A percentile compares a stretch with the other conserved stretches of the same genome.
Evolutionary conservation across 352 stramenopile genomes (phyloP).

Genomic region (Globisporangium cylindrosporum): DNA sequence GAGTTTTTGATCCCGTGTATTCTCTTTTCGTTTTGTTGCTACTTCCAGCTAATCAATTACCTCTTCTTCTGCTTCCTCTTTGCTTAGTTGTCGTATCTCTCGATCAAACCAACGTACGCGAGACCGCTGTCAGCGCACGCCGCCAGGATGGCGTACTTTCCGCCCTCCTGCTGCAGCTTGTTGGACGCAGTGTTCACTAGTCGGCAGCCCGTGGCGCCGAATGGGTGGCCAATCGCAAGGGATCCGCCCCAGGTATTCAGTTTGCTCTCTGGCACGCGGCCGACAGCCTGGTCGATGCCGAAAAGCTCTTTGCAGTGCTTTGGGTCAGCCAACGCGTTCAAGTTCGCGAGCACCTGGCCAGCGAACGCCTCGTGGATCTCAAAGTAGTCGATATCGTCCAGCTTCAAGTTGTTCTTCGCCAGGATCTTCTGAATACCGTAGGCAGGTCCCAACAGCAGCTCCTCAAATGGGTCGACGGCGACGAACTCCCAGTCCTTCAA

Average conservation of each 20-base stretch:
- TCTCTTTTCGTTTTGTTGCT: not conserved
- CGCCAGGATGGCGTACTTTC: conserved; percentile 95
- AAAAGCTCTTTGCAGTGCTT: conserved; percentile 96
- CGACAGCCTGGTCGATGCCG: conserved; percentile 86
- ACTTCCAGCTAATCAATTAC: conserved; percentile 9
- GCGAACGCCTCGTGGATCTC: conserved; percentile 99
- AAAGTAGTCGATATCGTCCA: conserved; percentile 97
- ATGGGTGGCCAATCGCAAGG: conserved; percentile 96
- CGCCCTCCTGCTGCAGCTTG: conserved; percentile 94
- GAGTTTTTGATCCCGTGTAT: conserved; percentile 2
- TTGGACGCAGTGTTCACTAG: conserved; percentile 97
- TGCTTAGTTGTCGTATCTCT: conserved; percentile 78
- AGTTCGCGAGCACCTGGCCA: conserved; percentile 97
- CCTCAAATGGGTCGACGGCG: conserved; percentile 95
- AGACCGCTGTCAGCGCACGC: conserved; percentile 97
- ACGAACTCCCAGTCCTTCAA: conserved; percentile 97
- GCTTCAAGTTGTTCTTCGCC: conserved; percentile 79
- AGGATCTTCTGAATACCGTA: conserved; percentile 91
- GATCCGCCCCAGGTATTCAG: conserved; percentile 98
- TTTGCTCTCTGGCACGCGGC: conserved; percentile 92
- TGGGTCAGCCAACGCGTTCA: conserved; percentile 93
- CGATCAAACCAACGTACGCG: conserved; percentile 94
- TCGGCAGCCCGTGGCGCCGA: conserved; percentile 95
- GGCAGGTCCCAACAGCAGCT: conserved; percentile 93
- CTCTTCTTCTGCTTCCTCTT: not conserved